phyloP scores from a whole-genome alignment of 2,329 filamentous ascomycete genomes.

The Colletotrichum sp. region DNA sequence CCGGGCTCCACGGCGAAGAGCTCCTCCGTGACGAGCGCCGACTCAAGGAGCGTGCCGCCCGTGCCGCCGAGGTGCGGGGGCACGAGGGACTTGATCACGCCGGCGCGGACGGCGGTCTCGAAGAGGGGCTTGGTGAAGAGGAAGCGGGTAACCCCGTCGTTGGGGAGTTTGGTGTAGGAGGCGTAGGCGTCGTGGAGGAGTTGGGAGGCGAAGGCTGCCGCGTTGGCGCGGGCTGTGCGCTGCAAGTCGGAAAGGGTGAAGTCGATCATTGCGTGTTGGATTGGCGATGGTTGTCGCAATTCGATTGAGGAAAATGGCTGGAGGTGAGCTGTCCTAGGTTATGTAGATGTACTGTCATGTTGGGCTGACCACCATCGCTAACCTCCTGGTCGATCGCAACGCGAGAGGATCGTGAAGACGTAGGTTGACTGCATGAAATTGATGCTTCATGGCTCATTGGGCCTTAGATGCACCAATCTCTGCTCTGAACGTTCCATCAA shows the following conservation, averaged over 20 bases:
- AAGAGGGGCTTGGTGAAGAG: neutral
- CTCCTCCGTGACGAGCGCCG: constrained; percentile 57
- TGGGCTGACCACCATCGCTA: neutral
- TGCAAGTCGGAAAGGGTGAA: neutral
- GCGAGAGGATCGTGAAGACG: neutral
- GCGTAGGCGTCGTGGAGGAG: neutral
- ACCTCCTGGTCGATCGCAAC: neutral
- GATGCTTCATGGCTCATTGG: neutral
- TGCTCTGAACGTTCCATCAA: neutral
- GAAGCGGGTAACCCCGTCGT: neutral
- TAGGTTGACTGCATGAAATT: neutral
- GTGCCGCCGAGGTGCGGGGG: constrained; percentile 49
- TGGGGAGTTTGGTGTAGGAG: neutral
- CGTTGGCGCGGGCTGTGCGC: neutral
- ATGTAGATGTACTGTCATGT: fast-evolving
- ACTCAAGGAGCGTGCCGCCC: constrained; percentile 48
- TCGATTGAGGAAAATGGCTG: no score
- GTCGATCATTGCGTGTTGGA: neutral
- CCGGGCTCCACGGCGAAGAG: constrained; percentile 56
- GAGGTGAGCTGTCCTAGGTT: neutral
- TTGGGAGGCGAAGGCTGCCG: neutral
- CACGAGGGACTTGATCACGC: constrained; percentile 49
- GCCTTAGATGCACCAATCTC: neutral
- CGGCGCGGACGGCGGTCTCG: neutral
- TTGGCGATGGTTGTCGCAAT: neutral